Evolutionary conservation across 192 early-diverging fungal genomes (phyloP).

Genomic region (Linnemannia zychae): DNA sequence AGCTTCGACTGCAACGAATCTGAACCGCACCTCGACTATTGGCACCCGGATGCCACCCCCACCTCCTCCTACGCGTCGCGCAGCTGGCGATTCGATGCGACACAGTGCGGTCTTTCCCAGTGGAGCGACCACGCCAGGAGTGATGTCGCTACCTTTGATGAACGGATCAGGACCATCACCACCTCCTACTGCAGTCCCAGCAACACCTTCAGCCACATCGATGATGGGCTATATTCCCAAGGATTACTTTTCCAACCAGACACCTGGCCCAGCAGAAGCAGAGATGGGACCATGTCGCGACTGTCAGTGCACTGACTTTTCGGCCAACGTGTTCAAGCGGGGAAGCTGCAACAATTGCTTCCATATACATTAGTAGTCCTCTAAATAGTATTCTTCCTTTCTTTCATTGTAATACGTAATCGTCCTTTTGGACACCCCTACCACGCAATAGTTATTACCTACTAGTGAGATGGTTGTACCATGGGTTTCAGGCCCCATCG

Average conservation of each 20-base stretch:
- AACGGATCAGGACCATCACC: constrained; percentile 44
- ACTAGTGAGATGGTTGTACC: no score
- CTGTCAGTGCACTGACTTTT: constrained; percentile 84
- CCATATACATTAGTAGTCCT: constrained; percentile 72
- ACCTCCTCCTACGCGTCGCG: constrained; percentile 50
- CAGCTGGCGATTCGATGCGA: constrained; percentile 32
- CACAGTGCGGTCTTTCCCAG: constrained; percentile 46
- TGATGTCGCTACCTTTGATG: constrained; percentile 25
- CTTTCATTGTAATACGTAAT: constrained; percentile 5
- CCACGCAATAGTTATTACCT: neutral
- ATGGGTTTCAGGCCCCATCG: neutral
- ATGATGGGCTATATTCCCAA: constrained; percentile 63
- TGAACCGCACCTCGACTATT: constrained; percentile 35
- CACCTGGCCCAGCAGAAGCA: constrained; percentile 14
- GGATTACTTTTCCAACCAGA: constrained; percentile 47
- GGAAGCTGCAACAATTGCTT: constrained; percentile 88
- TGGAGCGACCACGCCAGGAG: constrained; percentile 1
- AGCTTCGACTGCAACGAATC: constrained; percentile 15
- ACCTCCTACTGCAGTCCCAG: constrained; percentile 51
- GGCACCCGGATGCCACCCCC: constrained; percentile 54
- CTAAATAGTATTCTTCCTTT: neutral
- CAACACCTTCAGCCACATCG: constrained; percentile 48
- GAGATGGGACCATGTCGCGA: constrained; percentile 62
- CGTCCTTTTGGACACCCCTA: neutral
- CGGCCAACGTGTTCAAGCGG: constrained; percentile 80